Percentiles rank a stretch among this genome's conserved stretches.
These are phyloP conservation scores for Daldinia sp. DNA, from an alignment of 2,329 filamentous ascomycete genomes.

Conservation along the genomic window DNA sequence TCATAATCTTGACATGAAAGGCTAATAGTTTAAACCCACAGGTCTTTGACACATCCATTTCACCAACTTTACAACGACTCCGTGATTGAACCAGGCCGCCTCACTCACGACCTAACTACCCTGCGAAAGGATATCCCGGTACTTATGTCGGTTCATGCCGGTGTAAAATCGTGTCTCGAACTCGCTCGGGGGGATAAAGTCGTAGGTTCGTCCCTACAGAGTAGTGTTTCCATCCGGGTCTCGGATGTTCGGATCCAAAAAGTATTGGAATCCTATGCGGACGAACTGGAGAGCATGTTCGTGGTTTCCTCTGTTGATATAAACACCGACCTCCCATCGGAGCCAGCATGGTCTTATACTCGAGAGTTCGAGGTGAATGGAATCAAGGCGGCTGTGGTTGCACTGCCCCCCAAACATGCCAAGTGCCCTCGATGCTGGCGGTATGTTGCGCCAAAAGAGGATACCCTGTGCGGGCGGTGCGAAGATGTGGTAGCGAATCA, in stretches of 20 bases:
- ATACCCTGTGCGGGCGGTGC: constrained; percentile 79
- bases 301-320: constrained; percentile 74
- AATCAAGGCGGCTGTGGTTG: constrained; percentile 55
- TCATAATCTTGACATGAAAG: neutral
- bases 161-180: constrained; percentile 83
- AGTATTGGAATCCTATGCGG: constrained; percentile 55
- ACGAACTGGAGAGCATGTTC: constrained; percentile 72
- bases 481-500: constrained; percentile 67
- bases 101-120: constrained; percentile 55
- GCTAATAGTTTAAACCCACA: constrained; percentile 24
- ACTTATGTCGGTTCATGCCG: constrained; percentile 69
- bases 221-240: constrained; percentile 71
- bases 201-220: constrained; percentile 85
- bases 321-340: constrained; percentile 50
- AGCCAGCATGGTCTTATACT: constrained; percentile 56
- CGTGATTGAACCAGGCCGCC: constrained; percentile 56
- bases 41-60: constrained; percentile 56
- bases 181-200: constrained; percentile 76
- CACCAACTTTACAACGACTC: constrained; percentile 61
- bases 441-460: constrained; percentile 76
- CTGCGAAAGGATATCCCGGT: constrained; percentile 59
- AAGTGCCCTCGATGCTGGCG: constrained; percentile 95
- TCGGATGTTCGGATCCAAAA: constrained; percentile 53
- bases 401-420: constrained; percentile 62
- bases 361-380: constrained; percentile 59